A percentile compares a stretch with the other conserved stretches of the same genome.
phyloP scores from a whole-genome alignment of 176 grass and related monocot genomes.

The Otatea glauca region DNA sequence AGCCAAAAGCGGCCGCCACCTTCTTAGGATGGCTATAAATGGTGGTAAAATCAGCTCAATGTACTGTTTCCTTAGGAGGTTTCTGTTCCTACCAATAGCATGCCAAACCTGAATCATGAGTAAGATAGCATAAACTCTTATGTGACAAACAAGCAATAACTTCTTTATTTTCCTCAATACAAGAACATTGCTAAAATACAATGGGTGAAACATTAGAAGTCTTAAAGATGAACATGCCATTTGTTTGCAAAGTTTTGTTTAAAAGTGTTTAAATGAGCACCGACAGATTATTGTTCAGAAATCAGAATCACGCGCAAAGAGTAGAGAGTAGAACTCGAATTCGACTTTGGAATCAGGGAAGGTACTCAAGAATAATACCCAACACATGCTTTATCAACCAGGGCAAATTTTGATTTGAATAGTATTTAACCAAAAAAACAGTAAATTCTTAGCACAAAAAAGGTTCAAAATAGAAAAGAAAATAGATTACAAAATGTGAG shows the following conservation, averaged over 20 bases:
- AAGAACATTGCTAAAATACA: not conserved
- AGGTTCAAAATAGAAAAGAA: not conserved
- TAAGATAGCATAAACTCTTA: slow-evolving; percentile 21
- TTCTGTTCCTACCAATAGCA: slow-evolving; percentile 82
- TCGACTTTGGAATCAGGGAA: not conserved
- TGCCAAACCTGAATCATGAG: slow-evolving; percentile 84
- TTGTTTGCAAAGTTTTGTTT: slow-evolving; percentile 21
- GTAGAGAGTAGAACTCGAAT: not conserved
- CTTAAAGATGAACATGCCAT: slow-evolving; percentile 10
- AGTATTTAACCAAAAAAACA: not conserved
- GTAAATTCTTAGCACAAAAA: not conserved
- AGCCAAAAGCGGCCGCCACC: slow-evolving; percentile 89
- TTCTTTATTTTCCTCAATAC: not conserved
- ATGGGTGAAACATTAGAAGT: not conserved
- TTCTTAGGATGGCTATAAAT: slow-evolving; percentile 90
- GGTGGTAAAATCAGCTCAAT: slow-evolving; percentile 88
- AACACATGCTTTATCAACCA: not conserved
- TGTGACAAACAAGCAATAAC: not conserved
- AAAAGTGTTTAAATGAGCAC: slow-evolving; percentile 22
- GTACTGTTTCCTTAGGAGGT: slow-evolving; percentile 84
- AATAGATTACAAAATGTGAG: not conserved
- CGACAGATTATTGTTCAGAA: not conserved
- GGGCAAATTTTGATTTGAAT: not conserved
- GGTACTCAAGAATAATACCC: slow-evolving; percentile 5
- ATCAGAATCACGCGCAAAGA: slow-evolving; percentile 12